Evolutionary conservation across 2,329 filamentous ascomycete genomes (phyloP).

Genomic region (Tothia fuscella): DNA sequence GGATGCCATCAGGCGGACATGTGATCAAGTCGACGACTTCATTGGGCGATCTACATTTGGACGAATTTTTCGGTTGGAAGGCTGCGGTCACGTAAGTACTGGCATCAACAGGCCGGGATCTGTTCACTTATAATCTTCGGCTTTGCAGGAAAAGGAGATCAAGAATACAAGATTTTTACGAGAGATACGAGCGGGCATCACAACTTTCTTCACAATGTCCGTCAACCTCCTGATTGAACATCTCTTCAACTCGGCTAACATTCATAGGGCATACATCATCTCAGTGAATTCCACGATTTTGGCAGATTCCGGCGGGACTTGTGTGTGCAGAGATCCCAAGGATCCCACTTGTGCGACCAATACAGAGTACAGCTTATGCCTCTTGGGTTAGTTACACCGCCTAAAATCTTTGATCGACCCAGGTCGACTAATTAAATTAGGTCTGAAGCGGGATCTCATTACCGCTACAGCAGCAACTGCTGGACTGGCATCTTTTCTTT

Average conservation of each 20-base stretch:
- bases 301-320: slow-evolving; percentile 60
- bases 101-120: slow-evolving; percentile 9
- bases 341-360: slow-evolving; percentile 44
- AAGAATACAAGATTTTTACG: slow-evolving; percentile 70
- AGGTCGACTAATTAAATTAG: slow-evolving; percentile 15
- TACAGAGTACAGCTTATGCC: slow-evolving; percentile 50
- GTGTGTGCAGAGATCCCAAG: slow-evolving; percentile 46
- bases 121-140: slow-evolving; percentile 10
- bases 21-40: slow-evolving; percentile 11
- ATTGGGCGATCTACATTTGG: slow-evolving; percentile 24
- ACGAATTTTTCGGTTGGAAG: slow-evolving; percentile 59
- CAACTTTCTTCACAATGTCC: slow-evolving; percentile 43
- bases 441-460: slow-evolving; percentile 63
- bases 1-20: slow-evolving; percentile 11
- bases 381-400: slow-evolving; percentile 20
- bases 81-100: slow-evolving; percentile 63
- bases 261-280: slow-evolving; percentile 63
- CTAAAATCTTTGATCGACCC: background rate
- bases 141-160: slow-evolving; percentile 51
- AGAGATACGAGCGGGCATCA: slow-evolving; percentile 70
- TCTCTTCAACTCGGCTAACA: background rate
- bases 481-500: slow-evolving; percentile 62
- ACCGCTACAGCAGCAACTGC: slow-evolving; percentile 77
- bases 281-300: slow-evolving; percentile 41
- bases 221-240: slow-evolving; percentile 37